Percentiles rank a stretch among this genome's conserved stretches.
Conservation (phyloP, 2,329 filamentous ascomycete species). For the Fusarium goolgardi region DNA sequence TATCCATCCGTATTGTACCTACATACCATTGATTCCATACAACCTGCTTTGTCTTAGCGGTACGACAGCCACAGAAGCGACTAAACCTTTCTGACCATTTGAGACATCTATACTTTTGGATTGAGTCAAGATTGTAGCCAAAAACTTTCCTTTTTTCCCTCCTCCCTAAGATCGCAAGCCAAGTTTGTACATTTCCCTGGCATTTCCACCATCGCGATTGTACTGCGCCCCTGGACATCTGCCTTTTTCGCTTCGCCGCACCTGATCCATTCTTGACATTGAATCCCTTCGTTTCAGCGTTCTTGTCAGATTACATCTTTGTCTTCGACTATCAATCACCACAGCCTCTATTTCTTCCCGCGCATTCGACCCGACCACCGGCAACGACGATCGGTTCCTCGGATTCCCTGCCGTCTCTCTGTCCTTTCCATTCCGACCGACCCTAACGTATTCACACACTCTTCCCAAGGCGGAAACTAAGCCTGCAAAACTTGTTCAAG, state of each 20-base stretch:
- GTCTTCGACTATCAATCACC: slow-evolving; percentile 3
- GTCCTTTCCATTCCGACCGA: slow-evolving; percentile 11
- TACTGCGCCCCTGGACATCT: slow-evolving; percentile 31
- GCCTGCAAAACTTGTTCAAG: not conserved
- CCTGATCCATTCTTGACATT: slow-evolving; percentile 44
- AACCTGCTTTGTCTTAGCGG: slow-evolving; percentile 20
- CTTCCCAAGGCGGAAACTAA: not conserved
- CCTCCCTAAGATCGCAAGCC: slow-evolving; percentile 15
- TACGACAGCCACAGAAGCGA: slow-evolving; percentile 8
- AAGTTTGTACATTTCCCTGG: slow-evolving; percentile 27
- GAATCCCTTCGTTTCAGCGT: slow-evolving; percentile 37
- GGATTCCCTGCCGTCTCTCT: slow-evolving; percentile 11
- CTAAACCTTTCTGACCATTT: slow-evolving; percentile 20
- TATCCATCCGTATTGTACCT: not conserved
- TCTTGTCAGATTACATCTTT: slow-evolving; percentile 24
- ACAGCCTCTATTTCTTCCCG: slow-evolving; percentile 12
- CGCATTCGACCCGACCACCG: slow-evolving; percentile 26
- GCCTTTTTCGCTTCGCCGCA: slow-evolving; percentile 20
- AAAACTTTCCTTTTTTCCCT: slow-evolving; percentile 22
- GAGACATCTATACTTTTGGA: slow-evolving; percentile 38
- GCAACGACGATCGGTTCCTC: slow-evolving; percentile 20
- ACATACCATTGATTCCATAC: slow-evolving; percentile 9
- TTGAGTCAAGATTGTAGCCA: slow-evolving; percentile 16
- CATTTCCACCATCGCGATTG: slow-evolving; percentile 27
- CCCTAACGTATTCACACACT: slow-evolving; percentile 2